Evolutionary conservation across 2,329 filamentous ascomycete species (phyloP).

Genomic region (Cordyceps cateniannulata): DNA sequence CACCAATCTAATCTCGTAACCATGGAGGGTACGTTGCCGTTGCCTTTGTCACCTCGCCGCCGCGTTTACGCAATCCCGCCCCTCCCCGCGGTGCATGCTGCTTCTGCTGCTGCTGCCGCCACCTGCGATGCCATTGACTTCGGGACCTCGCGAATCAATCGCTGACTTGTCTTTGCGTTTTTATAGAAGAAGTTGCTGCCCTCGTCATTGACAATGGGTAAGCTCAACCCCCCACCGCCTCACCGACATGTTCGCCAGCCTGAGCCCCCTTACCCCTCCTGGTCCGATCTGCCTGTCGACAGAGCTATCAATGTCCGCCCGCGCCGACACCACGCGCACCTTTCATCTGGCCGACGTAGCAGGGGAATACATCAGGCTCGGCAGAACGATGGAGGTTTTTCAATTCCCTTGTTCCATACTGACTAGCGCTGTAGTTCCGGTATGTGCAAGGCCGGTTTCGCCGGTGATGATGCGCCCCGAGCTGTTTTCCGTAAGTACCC

Average conservation of each 20-base stretch:
- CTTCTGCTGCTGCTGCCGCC: constrained; percentile 15
- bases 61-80: constrained; percentile 20
- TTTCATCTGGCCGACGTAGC: background rate
- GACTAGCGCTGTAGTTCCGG: constrained; percentile 68
- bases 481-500: constrained; percentile 95
- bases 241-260: constrained; percentile 27
- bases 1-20: constrained; percentile 39
- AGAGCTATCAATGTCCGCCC: background rate
- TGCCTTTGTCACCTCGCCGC: constrained; percentile 21
- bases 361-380: background rate
- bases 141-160: constrained; percentile 16
- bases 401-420: constrained; percentile 23
- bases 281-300: constrained; percentile 5
- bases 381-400: background rate
- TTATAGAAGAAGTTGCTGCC: constrained; percentile 96
- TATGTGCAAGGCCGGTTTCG: constrained; percentile 99
- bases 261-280: constrained; percentile 18
- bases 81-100: background rate
- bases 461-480: constrained; percentile 99
- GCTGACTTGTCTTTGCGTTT: constrained; percentile 38
- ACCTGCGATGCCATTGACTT: constrained; percentile 13
- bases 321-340: background rate
- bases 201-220: constrained; percentile 99
- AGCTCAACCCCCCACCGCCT: constrained; percentile 44
- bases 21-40: constrained; percentile 49